Conservation (phyloP, 805 yeast species). For the Priceomyces haplophilus region DNA sequence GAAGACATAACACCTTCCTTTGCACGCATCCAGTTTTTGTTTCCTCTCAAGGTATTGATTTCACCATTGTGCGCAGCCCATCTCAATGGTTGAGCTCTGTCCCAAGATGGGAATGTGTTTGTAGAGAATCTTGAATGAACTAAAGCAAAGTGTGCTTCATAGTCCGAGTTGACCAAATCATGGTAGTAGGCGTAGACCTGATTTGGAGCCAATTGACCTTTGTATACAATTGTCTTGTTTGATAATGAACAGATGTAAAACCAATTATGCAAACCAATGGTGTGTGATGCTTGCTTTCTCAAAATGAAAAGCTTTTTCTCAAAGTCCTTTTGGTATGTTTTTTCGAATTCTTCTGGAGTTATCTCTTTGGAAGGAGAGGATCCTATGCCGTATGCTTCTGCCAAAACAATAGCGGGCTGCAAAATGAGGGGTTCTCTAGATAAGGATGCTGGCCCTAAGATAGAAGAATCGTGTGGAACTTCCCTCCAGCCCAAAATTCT, state of each 20-base stretch:
- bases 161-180: conserved; percentile 87
- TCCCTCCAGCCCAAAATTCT: conserved; percentile 90
- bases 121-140: conserved; percentile 98
- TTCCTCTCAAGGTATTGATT: conserved; percentile 94
- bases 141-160: conserved; percentile 90
- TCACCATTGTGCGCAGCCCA: conserved; percentile 99
- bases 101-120: conserved; percentile 99
- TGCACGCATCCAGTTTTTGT: conserved; percentile 99
- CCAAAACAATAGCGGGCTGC: conserved; percentile 88
- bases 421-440: conserved; percentile 88
- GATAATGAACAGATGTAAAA: conserved; percentile 93
- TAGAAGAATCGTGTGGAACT: conserved; percentile 92
- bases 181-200: conserved; percentile 95
- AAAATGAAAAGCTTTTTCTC: conserved; percentile 81
- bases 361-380: conserved; percentile 29
- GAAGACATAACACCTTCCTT: conserved; percentile 96
- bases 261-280: conserved; percentile 95
- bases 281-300: conserved; percentile 85
- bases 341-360: conserved; percentile 52
- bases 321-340: conserved; percentile 58
- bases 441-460: conserved; percentile 90
- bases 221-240: conserved; percentile 87
- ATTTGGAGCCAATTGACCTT: conserved; percentile 95
- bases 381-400: conserved; percentile 23
- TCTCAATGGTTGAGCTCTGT: conserved; percentile 96